These are phyloP conservation scores for Nevesoporus exiguus DNA, from an alignment of 768 basidiomycete genomes.

Conservation along the genomic window DNA sequence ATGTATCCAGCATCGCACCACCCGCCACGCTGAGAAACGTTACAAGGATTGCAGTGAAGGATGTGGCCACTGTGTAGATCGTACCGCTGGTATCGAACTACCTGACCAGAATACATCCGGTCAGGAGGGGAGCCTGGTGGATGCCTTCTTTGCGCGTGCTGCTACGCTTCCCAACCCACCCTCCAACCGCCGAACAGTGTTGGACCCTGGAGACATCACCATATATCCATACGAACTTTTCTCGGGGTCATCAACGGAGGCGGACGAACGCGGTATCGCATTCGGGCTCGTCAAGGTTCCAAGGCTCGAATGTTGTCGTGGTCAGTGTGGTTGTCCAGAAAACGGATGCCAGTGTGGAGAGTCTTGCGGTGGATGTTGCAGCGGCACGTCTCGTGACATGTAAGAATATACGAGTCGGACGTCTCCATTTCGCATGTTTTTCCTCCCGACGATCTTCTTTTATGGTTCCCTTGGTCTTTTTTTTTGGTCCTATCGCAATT, in stretches of 20 bases:
- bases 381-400: neutral
- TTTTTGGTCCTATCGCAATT: neutral
- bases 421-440: neutral
- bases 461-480: neutral
- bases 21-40: slow-evolving; percentile 39
- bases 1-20: slow-evolving; percentile 66
- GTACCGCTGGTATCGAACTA: slow-evolving; percentile 42
- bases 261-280: slow-evolving; percentile 40
- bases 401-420: neutral
- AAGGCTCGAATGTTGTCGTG: slow-evolving; percentile 66
- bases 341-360: slow-evolving; percentile 55
- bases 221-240: slow-evolving; percentile 42
- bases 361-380: slow-evolving; percentile 54
- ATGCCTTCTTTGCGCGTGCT: slow-evolving; percentile 63
- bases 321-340: slow-evolving; percentile 54
- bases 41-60: slow-evolving; percentile 43
- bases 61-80: slow-evolving; percentile 64
- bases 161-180: slow-evolving; percentile 68
- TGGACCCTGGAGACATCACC: slow-evolving; percentile 51
- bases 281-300: slow-evolving; percentile 55
- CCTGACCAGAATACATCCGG: slow-evolving; percentile 25
- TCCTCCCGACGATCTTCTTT: neutral
- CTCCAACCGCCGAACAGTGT: slow-evolving; percentile 35
- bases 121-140: slow-evolving; percentile 39
- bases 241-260: slow-evolving; percentile 29